Base-by-base conservation (phyloP, 129 eudicot species). In the Solidago caesia region DNA sequence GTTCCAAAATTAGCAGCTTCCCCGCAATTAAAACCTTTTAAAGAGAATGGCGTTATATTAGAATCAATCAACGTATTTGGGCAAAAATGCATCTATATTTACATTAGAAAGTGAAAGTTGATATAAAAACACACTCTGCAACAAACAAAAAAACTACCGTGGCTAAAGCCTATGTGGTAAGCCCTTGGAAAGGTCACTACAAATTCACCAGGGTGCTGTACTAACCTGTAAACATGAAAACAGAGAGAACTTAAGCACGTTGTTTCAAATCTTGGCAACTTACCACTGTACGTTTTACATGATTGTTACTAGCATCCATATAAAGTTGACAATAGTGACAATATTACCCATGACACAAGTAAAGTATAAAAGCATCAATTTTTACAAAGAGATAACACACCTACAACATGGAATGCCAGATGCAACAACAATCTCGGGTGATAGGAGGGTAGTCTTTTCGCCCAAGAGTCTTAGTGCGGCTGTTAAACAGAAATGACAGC, bases 1-100 rank as follows among this genome's bases (percentile, higher is more conserved):
- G 99, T 94, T 53, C 90, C 94, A 77, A 94, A 94, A 82, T 94
- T 94, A 71, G 99, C 99, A 78, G 99, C 99, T 84, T 94, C 99
- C 72, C 99, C 99, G 72, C 99, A 94, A 84, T 87, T 94, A 73
- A 94, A 94, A 63, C 99, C 99, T 94, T 69, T 14, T 72, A 49
- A 53, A 48, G 41, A 53, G 44, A 25, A 46, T 14, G 9, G 57
- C 42, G 21, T 49, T 33, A 39, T 16, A 73, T 56, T 71, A 78
- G 57, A 62, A 43, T 71, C 71, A 9, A 74, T 41, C 53, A 79
- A 3, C 62, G 14, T 53, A 66, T 53, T 5, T 43, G 25, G 62
- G 59, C 29, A 64, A 45, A 73, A 53, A 64, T 16, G 11, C 63
- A 42, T 25, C 6, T 21, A 57, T 8, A 33, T 21, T 16, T 67